These are phyloP conservation scores for Ceriops zippeliana DNA, from an alignment of 345 rosid genomes.

Conservation along the genomic window DNA sequence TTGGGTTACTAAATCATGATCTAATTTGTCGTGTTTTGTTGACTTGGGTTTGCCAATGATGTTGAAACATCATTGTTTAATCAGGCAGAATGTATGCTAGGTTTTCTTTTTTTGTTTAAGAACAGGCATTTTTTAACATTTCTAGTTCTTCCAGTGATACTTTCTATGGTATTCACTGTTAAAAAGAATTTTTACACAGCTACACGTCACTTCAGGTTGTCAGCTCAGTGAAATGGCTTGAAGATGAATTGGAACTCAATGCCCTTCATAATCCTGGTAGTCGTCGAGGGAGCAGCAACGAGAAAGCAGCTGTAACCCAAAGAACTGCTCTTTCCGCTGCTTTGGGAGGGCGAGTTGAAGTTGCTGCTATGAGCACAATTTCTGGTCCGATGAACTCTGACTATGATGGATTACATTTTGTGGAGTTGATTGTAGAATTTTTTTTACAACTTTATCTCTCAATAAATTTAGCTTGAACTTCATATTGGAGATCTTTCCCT, in stretches of 20 bases:
- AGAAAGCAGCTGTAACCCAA: slow-evolving; percentile 85
- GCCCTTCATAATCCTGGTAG: slow-evolving; percentile 96
- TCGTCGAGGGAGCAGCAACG: slow-evolving; percentile 88
- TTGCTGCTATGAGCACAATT: slow-evolving; percentile 82
- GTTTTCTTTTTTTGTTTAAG: not conserved
- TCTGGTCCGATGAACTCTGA: slow-evolving; percentile 55
- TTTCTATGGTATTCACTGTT: not conserved
- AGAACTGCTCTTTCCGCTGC: slow-evolving; percentile 92
- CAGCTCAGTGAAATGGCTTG: slow-evolving; percentile 99
- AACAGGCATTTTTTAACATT: not conserved
- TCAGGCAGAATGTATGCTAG: not conserved
- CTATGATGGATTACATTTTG: slow-evolving; percentile 8
- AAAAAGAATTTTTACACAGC: slow-evolving; percentile 5
- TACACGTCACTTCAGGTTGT: slow-evolving; percentile 61
- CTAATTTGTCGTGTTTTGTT: not conserved
- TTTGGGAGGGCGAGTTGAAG: slow-evolving; percentile 88
- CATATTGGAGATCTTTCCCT: slow-evolving; percentile 3
- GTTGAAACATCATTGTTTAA: slow-evolving; percentile 8
- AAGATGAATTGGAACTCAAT: slow-evolving; percentile 96
- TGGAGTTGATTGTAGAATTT: too few relatives aligned
- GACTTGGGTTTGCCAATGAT: not conserved
- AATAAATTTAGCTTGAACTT: not conserved
- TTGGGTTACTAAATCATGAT: not conserved
- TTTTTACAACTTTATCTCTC: not conserved
- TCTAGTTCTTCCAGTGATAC: slow-evolving; percentile 11